A percentile compares a stretch with the other conserved stretches of the same genome.
These are phyloP conservation scores for Bruguiera gymnorhiza DNA, from an alignment of 345 rosid genomes.

Conservation along the genomic window DNA sequence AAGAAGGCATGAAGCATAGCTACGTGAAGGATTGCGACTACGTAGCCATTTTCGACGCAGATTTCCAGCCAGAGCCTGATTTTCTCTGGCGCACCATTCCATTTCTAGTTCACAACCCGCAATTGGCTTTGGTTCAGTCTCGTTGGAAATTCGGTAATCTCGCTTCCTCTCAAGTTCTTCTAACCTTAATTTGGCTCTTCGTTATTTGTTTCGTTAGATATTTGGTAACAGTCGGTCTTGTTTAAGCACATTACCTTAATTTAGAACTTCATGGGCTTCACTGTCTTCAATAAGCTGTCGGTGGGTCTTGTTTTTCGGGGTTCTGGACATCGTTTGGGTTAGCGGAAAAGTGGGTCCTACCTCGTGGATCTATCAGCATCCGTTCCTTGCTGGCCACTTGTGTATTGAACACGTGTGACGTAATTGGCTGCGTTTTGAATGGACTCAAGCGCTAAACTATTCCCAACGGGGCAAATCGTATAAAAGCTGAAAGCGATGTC, in stretches of 20 bases:
- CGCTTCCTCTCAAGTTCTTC: slow-evolving; percentile 4
- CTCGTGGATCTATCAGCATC: slow-evolving; percentile 16
- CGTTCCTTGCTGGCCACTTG: slow-evolving; percentile 14
- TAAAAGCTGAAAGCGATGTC: neutral
- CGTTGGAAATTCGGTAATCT: slow-evolving; percentile 95
- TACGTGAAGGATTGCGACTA: slow-evolving; percentile 80
- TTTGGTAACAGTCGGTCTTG: neutral
- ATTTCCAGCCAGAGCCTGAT: slow-evolving; percentile 96
- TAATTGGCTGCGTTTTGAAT: neutral
- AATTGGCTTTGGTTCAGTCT: slow-evolving; percentile 78
- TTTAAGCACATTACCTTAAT: neutral
- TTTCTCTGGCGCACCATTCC: slow-evolving; percentile 86
- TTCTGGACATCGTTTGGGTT: slow-evolving; percentile 5
- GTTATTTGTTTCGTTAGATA: neutral
- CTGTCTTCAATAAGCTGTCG: slow-evolving; percentile 47
- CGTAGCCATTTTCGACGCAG: slow-evolving; percentile 93
- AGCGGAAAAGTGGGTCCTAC: slow-evolving; percentile 12
- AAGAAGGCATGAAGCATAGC: slow-evolving; percentile 88
- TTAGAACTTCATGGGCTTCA: neutral
- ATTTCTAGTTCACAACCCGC: slow-evolving; percentile 68
- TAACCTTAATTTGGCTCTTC: neutral
- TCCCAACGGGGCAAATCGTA: neutral
- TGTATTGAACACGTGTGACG: slow-evolving; percentile 19
- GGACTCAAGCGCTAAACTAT: neutral
- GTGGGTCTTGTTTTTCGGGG: slow-evolving; percentile 37